A percentile compares a stretch with the other conserved stretches of the same genome.
These are phyloP conservation scores for Vicia sativa DNA, from an alignment of 306 rosid species.

Conservation along the genomic window DNA sequence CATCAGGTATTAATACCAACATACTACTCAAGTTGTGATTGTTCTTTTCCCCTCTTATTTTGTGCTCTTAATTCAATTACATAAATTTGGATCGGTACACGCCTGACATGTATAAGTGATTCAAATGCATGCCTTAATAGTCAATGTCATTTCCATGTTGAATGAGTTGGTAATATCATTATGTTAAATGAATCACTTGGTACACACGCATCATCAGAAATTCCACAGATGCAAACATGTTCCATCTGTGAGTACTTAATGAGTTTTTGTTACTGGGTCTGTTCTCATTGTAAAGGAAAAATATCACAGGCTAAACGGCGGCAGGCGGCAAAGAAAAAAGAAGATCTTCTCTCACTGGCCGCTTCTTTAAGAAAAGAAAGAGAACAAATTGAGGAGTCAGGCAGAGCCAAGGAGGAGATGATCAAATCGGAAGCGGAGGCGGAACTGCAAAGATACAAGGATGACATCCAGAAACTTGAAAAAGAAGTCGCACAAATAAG, in stretches of 20 bases:
- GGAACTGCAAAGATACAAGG: conserved; percentile 62
- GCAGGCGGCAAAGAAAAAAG: conserved; percentile 66
- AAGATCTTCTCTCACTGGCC: conserved; percentile 57
- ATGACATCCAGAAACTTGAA: conserved; percentile 75
- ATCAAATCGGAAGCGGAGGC: conserved; percentile 71
- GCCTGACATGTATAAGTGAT: conserved; percentile 3
- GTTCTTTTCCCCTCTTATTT: conserved; percentile 3
- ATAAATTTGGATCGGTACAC: conserved; percentile 10
- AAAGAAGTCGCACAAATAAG: conserved; percentile 78
- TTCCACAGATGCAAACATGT: conserved; percentile 40
- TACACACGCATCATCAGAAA: conserved; percentile 20
- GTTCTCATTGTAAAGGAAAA: conserved; percentile 60
- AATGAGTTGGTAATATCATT: conserved; percentile 14
- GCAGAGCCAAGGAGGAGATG: conserved; percentile 67
- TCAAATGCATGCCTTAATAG: conserved; percentile 10
- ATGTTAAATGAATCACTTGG: conserved; percentile 27
- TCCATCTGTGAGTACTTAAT: conserved; percentile 41
- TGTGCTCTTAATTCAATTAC: conserved; percentile 8
- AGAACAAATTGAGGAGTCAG: conserved; percentile 70
- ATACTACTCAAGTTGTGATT: conserved; percentile 8
- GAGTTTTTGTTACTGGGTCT: conserved; percentile 43
- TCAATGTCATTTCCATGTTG: conserved; percentile 22
- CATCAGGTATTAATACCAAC: conserved; percentile 15
- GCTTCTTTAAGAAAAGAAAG: conserved; percentile 70
- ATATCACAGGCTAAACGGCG: conserved; percentile 80